Base-by-base conservation (phyloP, 208 protist genomes). In the Leishmania gerbilli region DNA sequence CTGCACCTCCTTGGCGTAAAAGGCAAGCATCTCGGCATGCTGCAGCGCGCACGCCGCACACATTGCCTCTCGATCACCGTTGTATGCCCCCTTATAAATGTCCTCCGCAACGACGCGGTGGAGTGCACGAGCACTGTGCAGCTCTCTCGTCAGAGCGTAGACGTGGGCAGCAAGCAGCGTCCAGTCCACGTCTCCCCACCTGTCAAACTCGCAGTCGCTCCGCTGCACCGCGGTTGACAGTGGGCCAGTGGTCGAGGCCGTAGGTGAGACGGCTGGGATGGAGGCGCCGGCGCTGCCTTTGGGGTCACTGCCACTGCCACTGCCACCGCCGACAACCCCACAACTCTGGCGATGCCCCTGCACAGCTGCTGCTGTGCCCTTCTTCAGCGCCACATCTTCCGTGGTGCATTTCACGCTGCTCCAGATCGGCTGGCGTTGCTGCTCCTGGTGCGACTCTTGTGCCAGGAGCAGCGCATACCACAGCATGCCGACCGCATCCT, bases 131-230 rank as follows among this genome's bases (percentile, higher is more conserved):
- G 74, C 77, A 24, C 40, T 85, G 77, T 76, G 72, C 62, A 85
- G 82, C 62, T 62, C 51, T 21, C 77, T 49, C 5, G 82, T 85
- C 27, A 85, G 42, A 6, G 37, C 77, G 77, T 85, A 85, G 77
- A 82, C 77, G 72, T 85, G 77, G 19, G 82, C 82, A 1, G 82
- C 82, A 19, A 85, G 77, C 53, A 85, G 64, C 53, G 77, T 77
- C 82, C 82, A 85, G 45, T 79, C 65, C 71, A 85, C 82, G 1
- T 67, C 64, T 1, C 72, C 82, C 82, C 77, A 81, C 0, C 4
- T 31, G 13, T 47, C 40, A 55, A 80, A 79, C 15, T 76, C 72
- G 53, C 45, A 47, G 51, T 7, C 45, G 8, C 45, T n/a, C n/a
- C 53, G 17, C 76, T 72, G 53, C 1, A 9, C 74, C 11, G 55